Base-by-base conservation (phyloP, 106 monocot genomes). In the Dioscorea zingiberensis region DNA sequence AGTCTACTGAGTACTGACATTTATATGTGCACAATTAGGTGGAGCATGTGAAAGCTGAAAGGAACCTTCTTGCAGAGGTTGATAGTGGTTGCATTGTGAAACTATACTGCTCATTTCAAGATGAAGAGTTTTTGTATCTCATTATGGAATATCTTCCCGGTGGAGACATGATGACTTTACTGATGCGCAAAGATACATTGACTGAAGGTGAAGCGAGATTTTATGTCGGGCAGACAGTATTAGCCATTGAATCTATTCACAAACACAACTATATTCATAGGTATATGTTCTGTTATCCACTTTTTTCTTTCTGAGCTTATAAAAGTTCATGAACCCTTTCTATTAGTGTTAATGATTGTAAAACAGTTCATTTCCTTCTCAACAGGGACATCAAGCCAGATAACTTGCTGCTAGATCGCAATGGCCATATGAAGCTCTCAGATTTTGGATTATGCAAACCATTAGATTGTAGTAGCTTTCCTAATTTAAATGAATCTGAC, bases 141-240 rank as follows among this genome's bases (percentile, higher is more conserved):
- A 72, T 79, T 26, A 78, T 84, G 83, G 83, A 84, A 71, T 84
- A 78, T 76, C 78, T 84, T 71, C 83, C 83, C 72, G 83, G 83
- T 54, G 83, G 83, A 21, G 78, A 84, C 66, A 78, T 84, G 83
- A 84, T 77, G 76, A 77, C 69, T 15, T 63, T 77, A 23, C 70
- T 77, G 7, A 77, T 77, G 48, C 58, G 76, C 48, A 70, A 84
- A 30, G 79, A 84, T 69, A 84, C 71, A 17, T 66, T 84, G 44
- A 76, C 84, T 48, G 84, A 84, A 75, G 65, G 69, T 47, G 75
- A 74, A 27, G 84, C 84, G 44, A 79, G 54, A 64, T 84, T 84
- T 79, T 84, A 84, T 73, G 74, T 84, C 69, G 84, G 74, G 17
- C 69, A 84, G 62, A 79, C 79, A 45, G 67, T 84, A 58, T 62